Conservation (phyloP, 441 rosid genomes). For the Eugenia klotzschiana region DNA sequence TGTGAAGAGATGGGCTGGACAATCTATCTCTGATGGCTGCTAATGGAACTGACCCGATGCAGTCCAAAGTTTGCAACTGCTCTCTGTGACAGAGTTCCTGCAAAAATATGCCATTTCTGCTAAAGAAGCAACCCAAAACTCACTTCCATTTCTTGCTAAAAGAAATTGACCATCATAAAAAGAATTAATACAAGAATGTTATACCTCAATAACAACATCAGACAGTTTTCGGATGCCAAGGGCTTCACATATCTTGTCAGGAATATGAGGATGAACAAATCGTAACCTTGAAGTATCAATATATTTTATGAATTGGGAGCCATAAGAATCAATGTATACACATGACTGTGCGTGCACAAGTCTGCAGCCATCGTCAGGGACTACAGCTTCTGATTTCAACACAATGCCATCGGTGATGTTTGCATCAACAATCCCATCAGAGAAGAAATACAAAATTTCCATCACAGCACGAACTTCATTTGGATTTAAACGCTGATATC, state of each 20-base stretch:
- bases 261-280: conserved; percentile 74
- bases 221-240: conserved; percentile 82
- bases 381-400: conserved; percentile 51
- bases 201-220: conserved; percentile 84
- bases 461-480: conserved; percentile 95
- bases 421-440: conserved; percentile 30
- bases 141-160: background rate
- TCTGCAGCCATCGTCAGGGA: conserved; percentile 96
- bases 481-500: conserved; percentile 86
- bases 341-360: conserved; percentile 79
- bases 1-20: conserved; percentile 58
- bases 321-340: conserved; percentile 70
- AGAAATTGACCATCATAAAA: background rate
- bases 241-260: conserved; percentile 56
- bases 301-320: conserved; percentile 56
- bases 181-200: background rate
- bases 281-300: conserved; percentile 72
- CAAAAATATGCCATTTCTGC: conserved; percentile 1
- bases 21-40: conserved; percentile 44
- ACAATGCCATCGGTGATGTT: conserved; percentile 11
- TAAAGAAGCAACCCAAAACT: conserved; percentile 1
- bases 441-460: conserved; percentile 73
- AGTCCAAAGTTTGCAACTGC: conserved; percentile 37
- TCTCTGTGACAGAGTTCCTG: conserved; percentile 66
- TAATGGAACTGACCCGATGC: conserved; percentile 49